phyloP scores from a whole-genome alignment of 2,329 filamentous ascomycete genomes.

The Macrophomina tecta region DNA sequence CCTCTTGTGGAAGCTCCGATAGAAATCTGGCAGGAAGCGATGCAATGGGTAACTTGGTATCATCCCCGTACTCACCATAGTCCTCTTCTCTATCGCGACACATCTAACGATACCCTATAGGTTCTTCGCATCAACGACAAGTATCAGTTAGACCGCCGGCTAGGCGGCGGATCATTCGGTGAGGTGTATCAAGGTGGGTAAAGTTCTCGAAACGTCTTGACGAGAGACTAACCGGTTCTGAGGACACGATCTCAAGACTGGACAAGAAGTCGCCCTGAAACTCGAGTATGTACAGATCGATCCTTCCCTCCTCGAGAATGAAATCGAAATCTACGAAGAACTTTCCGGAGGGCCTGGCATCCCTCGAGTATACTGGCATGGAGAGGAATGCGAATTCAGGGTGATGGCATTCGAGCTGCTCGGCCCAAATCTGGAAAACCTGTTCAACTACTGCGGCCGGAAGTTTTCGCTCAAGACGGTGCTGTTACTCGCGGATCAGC shows the following conservation, averaged over 20 bases:
- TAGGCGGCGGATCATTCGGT: conserved; percentile 95
- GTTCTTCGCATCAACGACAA: conserved; percentile 99
- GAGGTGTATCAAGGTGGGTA: conserved; percentile 93
- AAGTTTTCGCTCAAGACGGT: conserved; percentile 99
- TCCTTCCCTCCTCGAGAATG: conserved; percentile 98
- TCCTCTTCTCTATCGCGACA: too few relatives aligned
- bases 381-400: conserved; percentile 99
- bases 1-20: too few relatives aligned
- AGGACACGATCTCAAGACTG: conserved; percentile 94
- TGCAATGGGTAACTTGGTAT: too few relatives aligned
- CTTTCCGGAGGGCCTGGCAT: conserved; percentile 97
- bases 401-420: conserved; percentile 99
- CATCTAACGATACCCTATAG: too few relatives aligned
- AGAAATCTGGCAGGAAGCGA: too few relatives aligned
- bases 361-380: conserved; percentile 99
- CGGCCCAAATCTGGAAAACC: conserved; percentile 91
- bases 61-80: too few relatives aligned
- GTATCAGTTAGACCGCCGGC: conserved; percentile 99
- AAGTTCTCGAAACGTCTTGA: conserved; percentile 35
- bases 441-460: conserved; percentile 99
- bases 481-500: conserved; percentile 91
- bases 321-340: conserved; percentile 87
- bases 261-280: conserved; percentile 99
- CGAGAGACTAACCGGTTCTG: too few relatives aligned
- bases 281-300: conserved; percentile 99